phyloP scores from a whole-genome alignment of 1,284 basidiomycete species.

The Inonotus hispidus region DNA sequence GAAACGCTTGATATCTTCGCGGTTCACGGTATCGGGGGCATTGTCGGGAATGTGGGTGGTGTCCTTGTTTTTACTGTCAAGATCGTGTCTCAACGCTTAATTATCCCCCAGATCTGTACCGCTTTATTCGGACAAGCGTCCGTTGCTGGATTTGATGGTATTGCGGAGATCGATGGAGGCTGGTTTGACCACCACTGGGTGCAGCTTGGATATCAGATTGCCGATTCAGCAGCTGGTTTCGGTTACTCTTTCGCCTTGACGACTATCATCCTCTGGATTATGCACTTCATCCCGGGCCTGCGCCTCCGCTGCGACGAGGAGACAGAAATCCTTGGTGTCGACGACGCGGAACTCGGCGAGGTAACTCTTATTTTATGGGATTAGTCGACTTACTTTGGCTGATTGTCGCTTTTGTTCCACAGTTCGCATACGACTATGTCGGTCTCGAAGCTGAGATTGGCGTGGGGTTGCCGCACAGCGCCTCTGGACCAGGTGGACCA shows the following conservation, averaged over 20 bases:
- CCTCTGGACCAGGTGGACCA: constrained; percentile 18
- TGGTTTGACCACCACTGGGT: constrained; percentile 87
- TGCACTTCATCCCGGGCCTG: constrained; percentile 89
- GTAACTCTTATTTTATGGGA: not conserved
- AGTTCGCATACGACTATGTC: constrained; percentile 85
- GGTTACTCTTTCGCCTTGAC: constrained; percentile 81
- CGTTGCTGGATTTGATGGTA: constrained; percentile 81
- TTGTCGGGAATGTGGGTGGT: constrained; percentile 66
- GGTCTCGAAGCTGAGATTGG: constrained; percentile 59
- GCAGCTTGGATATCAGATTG: constrained; percentile 86
- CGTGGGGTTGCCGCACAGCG: constrained; percentile 11
- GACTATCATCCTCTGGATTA: constrained; percentile 83
- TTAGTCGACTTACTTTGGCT: not conserved
- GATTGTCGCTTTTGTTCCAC: no score
- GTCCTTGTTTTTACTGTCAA: not conserved
- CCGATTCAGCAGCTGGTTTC: constrained; percentile 72
- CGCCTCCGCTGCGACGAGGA: constrained; percentile 78
- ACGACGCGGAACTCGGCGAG: constrained; percentile 92
- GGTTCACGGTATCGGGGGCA: constrained; percentile 83
- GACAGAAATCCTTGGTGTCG: constrained; percentile 88
- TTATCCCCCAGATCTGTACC: constrained; percentile 55
- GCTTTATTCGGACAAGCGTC: constrained; percentile 86
- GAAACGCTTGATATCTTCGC: constrained; percentile 90
- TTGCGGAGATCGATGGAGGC: constrained; percentile 71
- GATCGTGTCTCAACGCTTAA: not conserved